Conservation (phyloP, 2,329 filamentous ascomycete genomes). For the Talaromyces amestolkiae region DNA sequence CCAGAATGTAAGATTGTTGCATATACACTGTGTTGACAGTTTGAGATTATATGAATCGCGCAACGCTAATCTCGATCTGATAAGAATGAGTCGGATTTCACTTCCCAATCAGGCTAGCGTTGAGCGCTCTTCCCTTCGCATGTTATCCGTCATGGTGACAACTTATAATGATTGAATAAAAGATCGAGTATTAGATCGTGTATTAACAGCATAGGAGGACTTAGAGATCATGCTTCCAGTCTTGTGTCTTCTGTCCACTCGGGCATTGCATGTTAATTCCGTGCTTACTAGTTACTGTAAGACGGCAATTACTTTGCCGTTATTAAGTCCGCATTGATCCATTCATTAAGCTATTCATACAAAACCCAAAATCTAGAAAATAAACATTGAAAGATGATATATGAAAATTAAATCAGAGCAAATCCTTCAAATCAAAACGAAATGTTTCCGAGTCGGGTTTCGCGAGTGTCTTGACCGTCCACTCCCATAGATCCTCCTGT, state of each 20-base stretch:
- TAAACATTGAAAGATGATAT: too few relatives aligned
- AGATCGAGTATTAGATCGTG: too few relatives aligned
- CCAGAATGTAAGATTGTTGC: too few relatives aligned
- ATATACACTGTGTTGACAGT: background rate
- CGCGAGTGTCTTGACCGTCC: slow-evolving; percentile 40
- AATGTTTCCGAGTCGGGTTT: background rate
- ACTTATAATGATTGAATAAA: too few relatives aligned
- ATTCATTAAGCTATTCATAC: background rate
- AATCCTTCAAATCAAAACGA: background rate
- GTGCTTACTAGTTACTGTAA: background rate
- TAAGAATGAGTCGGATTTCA: background rate
- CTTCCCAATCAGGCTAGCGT: background rate
- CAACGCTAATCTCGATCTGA: slow-evolving; percentile 2
- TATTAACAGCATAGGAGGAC: too few relatives aligned
- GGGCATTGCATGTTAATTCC: background rate
- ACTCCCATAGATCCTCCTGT: slow-evolving; percentile 52
- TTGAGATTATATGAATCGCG: background rate
- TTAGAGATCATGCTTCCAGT: background rate
- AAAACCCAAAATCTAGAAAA: background rate
- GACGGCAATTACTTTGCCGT: background rate
- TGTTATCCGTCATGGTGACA: background rate
- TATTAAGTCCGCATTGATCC: background rate
- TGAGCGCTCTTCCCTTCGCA: background rate
- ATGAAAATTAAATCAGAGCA: background rate
- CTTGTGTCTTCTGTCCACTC: too few relatives aligned